These are phyloP conservation scores for Linnemannia zychae DNA, from an alignment of 192 early-diverging fungal genomes.

Conservation along the genomic window DNA sequence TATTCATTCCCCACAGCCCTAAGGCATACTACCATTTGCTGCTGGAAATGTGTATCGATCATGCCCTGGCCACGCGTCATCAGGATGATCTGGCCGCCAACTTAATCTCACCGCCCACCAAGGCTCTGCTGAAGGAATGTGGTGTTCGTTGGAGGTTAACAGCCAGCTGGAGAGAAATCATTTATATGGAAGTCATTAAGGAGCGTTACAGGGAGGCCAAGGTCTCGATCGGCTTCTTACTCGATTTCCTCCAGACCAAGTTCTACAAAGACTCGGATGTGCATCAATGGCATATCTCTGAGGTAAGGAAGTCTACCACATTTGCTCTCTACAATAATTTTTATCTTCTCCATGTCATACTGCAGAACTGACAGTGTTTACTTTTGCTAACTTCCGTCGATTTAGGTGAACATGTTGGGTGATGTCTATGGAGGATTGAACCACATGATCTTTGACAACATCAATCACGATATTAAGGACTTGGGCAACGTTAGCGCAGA, in stretches of 20 bases:
- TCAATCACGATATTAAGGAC: conserved; percentile 54
- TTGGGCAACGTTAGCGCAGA: conserved; percentile 30
- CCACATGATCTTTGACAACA: conserved; percentile 58
- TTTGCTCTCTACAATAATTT: no score
- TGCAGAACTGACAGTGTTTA: background rate
- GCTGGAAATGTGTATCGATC: conserved; percentile 73
- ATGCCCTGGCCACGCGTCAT: conserved; percentile 59
- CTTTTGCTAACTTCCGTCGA: no score
- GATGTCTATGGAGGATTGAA: conserved; percentile 62
- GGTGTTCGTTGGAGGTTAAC: conserved; percentile 78
- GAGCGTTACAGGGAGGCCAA: conserved; percentile 58
- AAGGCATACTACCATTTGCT: conserved; percentile 71
- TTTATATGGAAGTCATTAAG: conserved; percentile 64
- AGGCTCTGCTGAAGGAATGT: conserved; percentile 75
- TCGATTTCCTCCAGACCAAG: conserved; percentile 53
- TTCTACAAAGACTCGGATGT: conserved; percentile 64
- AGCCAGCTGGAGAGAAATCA: conserved; percentile 62
- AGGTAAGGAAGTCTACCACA: conserved; percentile 50
- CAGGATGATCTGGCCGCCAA: conserved; percentile 54
- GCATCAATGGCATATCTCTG: conserved; percentile 67
- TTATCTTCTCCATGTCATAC: no score
- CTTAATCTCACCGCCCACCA: conserved; percentile 67
- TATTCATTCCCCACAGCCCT: conserved; percentile 70
- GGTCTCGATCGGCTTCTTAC: conserved; percentile 34
- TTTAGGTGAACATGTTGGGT: conserved; percentile 62